Conservation (phyloP, 805 yeast genomes). For the Diddensiella santjacobensis region DNA sequence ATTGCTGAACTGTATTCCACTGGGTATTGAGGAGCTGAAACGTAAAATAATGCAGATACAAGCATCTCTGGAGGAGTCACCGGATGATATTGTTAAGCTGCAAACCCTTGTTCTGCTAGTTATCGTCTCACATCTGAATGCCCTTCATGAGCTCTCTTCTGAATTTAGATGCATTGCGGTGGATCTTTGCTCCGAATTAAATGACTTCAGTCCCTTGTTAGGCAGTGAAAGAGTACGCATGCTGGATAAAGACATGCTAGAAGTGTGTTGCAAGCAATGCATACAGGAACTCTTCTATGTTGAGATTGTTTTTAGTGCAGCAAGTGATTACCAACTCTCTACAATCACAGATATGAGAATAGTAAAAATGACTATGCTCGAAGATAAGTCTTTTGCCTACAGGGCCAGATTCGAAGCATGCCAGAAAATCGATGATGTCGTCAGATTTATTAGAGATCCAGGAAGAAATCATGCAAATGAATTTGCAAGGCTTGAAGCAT, state of each 20-base stretch:
- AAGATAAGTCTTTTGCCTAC: not conserved
- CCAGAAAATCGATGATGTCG: conserved; percentile 4
- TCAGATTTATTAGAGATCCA: conserved; percentile 2
- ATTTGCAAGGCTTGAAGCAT: conserved; percentile 3
- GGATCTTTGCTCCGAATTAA: not conserved
- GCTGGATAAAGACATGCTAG: not conserved
- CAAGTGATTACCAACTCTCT: not conserved
- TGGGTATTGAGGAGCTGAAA: not conserved
- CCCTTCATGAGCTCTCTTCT: not conserved
- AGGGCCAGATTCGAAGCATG: conserved; percentile 1
- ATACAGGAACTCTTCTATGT: not conserved
- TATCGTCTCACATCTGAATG: not conserved
- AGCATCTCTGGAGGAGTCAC: not conserved
- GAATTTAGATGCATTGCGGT: not conserved
- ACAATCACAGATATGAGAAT: not conserved
- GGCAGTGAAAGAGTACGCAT: not conserved
- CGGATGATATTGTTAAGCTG: not conserved
- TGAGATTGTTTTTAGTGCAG: not conserved
- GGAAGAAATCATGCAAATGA: not conserved
- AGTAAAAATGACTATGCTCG: not conserved
- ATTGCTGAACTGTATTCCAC: not conserved
- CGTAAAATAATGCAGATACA: not conserved
- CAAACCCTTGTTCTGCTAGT: not conserved
- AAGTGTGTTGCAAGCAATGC: not conserved
- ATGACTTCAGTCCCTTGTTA: not conserved